Percentiles rank a stretch among this genome's conserved stretches.
phyloP scores from a whole-genome alignment of 495 filamentous ascomycete genomes.

The Tuber indicum region DNA sequence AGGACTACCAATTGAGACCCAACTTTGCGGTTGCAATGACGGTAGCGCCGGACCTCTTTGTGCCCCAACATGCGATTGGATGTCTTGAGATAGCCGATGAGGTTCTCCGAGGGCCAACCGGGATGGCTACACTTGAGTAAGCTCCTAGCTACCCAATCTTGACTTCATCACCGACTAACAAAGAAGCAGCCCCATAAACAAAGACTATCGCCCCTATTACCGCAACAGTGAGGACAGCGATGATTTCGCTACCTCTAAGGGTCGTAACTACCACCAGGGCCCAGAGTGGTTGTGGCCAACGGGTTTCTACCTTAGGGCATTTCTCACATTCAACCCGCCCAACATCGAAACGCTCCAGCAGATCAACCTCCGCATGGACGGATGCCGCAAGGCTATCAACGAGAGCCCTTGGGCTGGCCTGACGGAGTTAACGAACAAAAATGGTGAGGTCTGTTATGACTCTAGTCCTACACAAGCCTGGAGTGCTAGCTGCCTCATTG shows the following conservation, averaged over 20 bases:
- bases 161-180: conserved; percentile 5
- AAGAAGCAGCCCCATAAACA: conserved; percentile 56
- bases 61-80: conserved; percentile 63
- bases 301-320: conserved; percentile 84
- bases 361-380: conserved; percentile 71
- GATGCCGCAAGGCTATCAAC: conserved; percentile 70
- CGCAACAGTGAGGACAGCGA: conserved; percentile 86
- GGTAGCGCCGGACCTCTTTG: conserved; percentile 83
- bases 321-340: conserved; percentile 82
- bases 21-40: conserved; percentile 97
- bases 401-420: conserved; percentile 83
- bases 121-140: conserved; percentile 86
- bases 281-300: conserved; percentile 99
- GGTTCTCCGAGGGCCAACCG: conserved; percentile 73
- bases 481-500: conserved; percentile 88
- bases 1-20: conserved; percentile 87
- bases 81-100: conserved; percentile 74
- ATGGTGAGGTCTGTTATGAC: conserved; percentile 73
- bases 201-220: conserved; percentile 91
- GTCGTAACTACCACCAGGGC: conserved; percentile 95
- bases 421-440: conserved; percentile 87
- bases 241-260: conserved; percentile 85
- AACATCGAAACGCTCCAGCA: conserved; percentile 88
- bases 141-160: not conserved
- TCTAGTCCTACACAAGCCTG: conserved; percentile 94